Evolutionary conservation across 257 asterid species (phyloP).

Genomic region (Nicotiana knightiana): DNA sequence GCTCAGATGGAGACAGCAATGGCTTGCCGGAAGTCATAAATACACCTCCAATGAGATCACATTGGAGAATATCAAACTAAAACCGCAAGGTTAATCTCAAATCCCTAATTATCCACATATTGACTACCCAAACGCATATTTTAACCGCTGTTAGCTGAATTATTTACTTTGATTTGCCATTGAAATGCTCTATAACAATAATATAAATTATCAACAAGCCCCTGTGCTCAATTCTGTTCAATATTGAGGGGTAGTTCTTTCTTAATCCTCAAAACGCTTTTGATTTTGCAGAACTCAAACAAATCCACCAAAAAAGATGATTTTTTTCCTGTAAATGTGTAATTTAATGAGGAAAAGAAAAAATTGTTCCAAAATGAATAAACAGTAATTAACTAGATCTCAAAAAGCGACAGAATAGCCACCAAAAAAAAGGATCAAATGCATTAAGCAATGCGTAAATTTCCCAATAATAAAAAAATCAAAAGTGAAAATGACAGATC

Average conservation of each 20-base stretch:
- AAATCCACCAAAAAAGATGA: background rate
- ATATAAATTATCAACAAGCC: background rate
- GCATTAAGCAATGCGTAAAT: background rate
- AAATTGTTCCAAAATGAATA: background rate
- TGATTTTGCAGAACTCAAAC: background rate
- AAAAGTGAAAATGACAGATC: background rate
- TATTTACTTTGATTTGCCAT: background rate
- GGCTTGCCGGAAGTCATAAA: constrained; percentile 80
- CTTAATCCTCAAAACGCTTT: background rate
- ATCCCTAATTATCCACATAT: background rate
- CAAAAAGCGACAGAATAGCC: background rate
- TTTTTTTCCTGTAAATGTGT: background rate
- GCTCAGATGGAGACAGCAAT: constrained; percentile 50
- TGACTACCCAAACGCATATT: background rate
- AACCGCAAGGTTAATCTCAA: constrained; percentile 15
- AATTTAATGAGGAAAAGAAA: background rate
- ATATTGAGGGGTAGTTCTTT: background rate
- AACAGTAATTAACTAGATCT: background rate
- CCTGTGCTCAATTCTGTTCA: background rate
- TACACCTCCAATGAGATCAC: constrained; percentile 30
- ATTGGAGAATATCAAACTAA: constrained; percentile 35
- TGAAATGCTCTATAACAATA: background rate
- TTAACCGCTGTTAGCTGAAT: background rate
- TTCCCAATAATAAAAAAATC: background rate
- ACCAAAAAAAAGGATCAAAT: background rate